A percentile compares a stretch with the other conserved stretches of the same genome.
Evolutionary conservation across 768 basidiomycete genomes (phyloP).

Genomic region (Auricularia sp.): DNA sequence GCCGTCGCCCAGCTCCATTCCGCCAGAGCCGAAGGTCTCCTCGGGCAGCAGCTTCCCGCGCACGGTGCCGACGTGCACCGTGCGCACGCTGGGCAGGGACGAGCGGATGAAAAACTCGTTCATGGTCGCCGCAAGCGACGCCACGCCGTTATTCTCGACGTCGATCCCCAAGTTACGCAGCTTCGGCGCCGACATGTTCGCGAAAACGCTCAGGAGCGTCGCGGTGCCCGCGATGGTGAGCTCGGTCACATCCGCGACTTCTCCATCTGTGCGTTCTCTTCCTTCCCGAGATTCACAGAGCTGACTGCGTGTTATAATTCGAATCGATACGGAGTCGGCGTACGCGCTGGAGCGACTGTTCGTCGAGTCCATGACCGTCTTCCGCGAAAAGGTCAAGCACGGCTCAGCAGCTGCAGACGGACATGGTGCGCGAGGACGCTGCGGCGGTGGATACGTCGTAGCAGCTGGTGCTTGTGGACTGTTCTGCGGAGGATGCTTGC

Average conservation of each 20-base stretch:
- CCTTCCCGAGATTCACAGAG: too few species aligned
- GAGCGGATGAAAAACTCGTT: not conserved
- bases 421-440: slow-evolving; percentile 17
- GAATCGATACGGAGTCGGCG: slow-evolving; percentile 82
- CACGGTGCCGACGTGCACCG: not conserved
- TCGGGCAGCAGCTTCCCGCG: not conserved
- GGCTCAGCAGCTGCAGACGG: slow-evolving; percentile 44
- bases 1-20: not conserved
- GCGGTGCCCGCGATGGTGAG: not conserved
- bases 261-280: slow-evolving; percentile 67
- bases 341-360: slow-evolving; percentile 78
- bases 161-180: not conserved
- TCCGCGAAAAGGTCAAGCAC: slow-evolving; percentile 71
- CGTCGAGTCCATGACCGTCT: slow-evolving; percentile 67
- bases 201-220: not conserved
- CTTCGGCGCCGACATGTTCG: not conserved
- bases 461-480: too few species aligned
- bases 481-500: too few species aligned
- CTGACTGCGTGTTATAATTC: slow-evolving; percentile 38
- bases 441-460: not conserved
- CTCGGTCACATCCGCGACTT: slow-evolving; percentile 79
- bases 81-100: not conserved
- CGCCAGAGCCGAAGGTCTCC: not conserved
- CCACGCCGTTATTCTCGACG: not conserved
- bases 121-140: not conserved